Base-by-base conservation (phyloP, 805 yeast species). In the Yarrowia phangngaensis region DNA sequence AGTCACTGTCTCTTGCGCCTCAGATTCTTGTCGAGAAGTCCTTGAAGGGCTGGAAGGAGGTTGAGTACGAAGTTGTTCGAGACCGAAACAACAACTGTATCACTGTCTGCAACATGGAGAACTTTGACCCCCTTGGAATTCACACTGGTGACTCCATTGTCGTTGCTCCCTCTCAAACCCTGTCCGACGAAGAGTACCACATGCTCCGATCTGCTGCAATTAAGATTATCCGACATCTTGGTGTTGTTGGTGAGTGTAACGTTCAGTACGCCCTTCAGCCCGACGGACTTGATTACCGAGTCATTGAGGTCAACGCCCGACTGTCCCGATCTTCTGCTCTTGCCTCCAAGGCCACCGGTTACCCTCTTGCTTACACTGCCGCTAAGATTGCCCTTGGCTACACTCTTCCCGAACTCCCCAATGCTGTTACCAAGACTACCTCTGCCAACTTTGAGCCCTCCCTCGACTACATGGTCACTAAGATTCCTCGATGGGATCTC, bases 81-180 rank as follows among this genome's bases (percentile, higher is more conserved):
- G 98, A 90, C 72, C 78, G 92, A 56, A 92, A 84, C 51, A 96
- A 83, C 58, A 90, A 90, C 77, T 90, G 98, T 76, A 90, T 90
- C 65, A 90, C 98, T 33, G 98, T 90, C 48, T 90, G 98, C 76
- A 90, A 90, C 70, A 90, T 90, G 98, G 98, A 90, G 72, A 90
- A 90, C 73, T 90, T 90, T 60, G 98, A 90, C 69, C 98, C 98
- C 33, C 78, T 90, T 59, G 98, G 98, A 59, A 84, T 90, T 61
- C 98, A 90, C 71, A 90, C 98, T 51, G 98, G 98, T 72, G 98
- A 90, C 68, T 92, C 98, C 31, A 92, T 90, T 60, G 98, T 90
- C 41, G 96, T 92, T 63, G 98, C 98, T 50, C 98, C 98, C 41
- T 88, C 97, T 32, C 98, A 90, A 70, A 90, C 98, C 30, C 72